A percentile compares a stretch with the other conserved stretches of the same genome.
Evolutionary conservation across 805 yeast species (phyloP).

Genomic region (Sugiyamaella marilandica): DNA sequence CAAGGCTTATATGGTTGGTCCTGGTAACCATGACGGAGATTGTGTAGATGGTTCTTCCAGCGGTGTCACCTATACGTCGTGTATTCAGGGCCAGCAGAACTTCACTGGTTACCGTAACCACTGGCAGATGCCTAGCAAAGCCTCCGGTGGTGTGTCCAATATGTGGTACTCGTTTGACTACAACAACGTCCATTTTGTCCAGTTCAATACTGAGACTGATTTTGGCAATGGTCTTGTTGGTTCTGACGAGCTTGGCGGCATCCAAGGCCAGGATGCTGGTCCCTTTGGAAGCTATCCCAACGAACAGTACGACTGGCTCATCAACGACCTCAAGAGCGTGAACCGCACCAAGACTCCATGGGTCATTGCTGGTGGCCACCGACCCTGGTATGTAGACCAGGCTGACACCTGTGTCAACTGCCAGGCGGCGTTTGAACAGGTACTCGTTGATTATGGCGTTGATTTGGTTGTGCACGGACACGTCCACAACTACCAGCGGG

Average conservation of each 20-base stretch:
- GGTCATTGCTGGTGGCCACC: slow-evolving; percentile 22
- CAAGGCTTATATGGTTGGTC: slow-evolving; percentile 24
- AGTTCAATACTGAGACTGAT: slow-evolving; percentile 27
- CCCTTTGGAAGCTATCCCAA: slow-evolving; percentile 21
- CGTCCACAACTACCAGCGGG: slow-evolving; percentile 23
- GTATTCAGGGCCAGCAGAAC: slow-evolving; percentile 25
- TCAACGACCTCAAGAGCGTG: slow-evolving; percentile 23
- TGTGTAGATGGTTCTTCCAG: slow-evolving; percentile 16
- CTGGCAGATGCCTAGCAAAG: slow-evolving; percentile 27
- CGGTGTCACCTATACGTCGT: slow-evolving; percentile 13
- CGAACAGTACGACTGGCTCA: slow-evolving; percentile 27
- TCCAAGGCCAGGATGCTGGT: slow-evolving; percentile 21
- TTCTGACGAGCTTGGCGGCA: slow-evolving; percentile 21
- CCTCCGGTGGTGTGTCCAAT: slow-evolving; percentile 24
- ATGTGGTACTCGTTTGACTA: slow-evolving; percentile 31
- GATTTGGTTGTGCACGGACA: slow-evolving; percentile 24
- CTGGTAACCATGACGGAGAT: slow-evolving; percentile 24
- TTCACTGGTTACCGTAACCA: slow-evolving; percentile 28
- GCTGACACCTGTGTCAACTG: slow-evolving; percentile 15
- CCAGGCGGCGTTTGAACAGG: slow-evolving; percentile 20
- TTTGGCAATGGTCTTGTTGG: slow-evolving; percentile 20
- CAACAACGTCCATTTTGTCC: slow-evolving; percentile 28
- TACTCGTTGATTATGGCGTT: slow-evolving; percentile 18
- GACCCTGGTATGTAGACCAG: slow-evolving; percentile 26
- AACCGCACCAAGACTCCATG: slow-evolving; percentile 26